phyloP scores from a whole-genome alignment of 139 green algal species.

The Volvox africanus region DNA sequence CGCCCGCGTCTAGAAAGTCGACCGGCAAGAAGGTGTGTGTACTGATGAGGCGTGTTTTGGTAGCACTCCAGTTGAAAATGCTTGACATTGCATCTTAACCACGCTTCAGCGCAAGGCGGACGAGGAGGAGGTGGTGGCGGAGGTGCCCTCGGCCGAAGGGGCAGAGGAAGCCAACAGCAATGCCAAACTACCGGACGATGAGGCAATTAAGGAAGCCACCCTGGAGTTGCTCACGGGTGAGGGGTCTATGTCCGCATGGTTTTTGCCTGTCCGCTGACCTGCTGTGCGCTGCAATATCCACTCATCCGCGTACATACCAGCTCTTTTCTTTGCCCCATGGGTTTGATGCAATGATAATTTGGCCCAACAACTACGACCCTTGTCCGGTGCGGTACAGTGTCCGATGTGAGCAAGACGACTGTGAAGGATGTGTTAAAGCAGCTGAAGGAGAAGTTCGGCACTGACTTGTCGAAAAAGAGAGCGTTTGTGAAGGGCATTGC shows the following conservation, averaged over 20 bases:
- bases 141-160: conserved; percentile 23
- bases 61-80: too few relatives aligned
- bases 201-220: conserved; percentile 20
- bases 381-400: neutral
- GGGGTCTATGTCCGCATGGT: neutral
- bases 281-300: too few relatives aligned
- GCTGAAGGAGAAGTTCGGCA: conserved; percentile 36
- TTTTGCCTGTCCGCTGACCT: too few relatives aligned
- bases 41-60: too few relatives aligned
- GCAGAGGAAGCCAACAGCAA: neutral
- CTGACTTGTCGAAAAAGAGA: conserved; percentile 35
- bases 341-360: too few relatives aligned
- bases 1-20: conserved; percentile 34
- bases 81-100: neutral
- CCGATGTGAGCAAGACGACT: conserved; percentile 30
- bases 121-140: conserved; percentile 40
- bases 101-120: neutral
- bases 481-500: conserved; percentile 7
- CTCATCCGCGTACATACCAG: too few relatives aligned
- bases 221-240: conserved; percentile 12
- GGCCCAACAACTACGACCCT: neutral
- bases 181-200: conserved; percentile 6
- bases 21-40: conserved; percentile 34
- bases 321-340: too few relatives aligned
- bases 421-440: conserved; percentile 19